These are phyloP conservation scores for Acanthamoeba lenticulata DNA, from an alignment of 208 protist genomes.

Conservation along the genomic window DNA sequence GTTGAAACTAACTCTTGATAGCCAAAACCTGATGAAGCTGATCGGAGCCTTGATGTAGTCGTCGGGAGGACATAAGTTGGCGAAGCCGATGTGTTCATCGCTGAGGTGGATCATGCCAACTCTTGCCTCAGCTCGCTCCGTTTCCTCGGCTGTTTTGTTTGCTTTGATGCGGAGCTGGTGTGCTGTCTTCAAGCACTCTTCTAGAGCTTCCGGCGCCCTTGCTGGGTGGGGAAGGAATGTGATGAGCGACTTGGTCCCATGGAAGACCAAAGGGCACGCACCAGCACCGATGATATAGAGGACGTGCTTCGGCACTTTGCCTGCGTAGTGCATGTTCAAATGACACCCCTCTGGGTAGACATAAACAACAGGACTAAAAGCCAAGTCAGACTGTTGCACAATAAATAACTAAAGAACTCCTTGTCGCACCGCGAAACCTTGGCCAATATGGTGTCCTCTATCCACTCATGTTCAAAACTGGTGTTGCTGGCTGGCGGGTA, in stretches of 20 bases:
- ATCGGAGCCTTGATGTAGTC: background rate
- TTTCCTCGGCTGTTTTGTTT: background rate
- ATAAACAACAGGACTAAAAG: background rate
- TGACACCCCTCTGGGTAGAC: constrained; percentile 5
- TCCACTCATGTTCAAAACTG: constrained; percentile 55
- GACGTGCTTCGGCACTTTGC: background rate
- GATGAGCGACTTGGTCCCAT: background rate
- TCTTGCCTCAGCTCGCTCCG: background rate
- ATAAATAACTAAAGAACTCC: background rate
- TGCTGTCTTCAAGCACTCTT: background rate
- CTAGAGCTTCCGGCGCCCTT: background rate
- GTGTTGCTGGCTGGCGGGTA: background rate
- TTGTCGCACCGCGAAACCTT: no score
- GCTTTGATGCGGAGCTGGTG: background rate
- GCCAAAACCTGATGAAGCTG: background rate
- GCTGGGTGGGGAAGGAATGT: background rate
- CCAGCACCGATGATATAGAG: background rate
- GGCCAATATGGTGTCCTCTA: background rate
- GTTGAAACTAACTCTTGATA: no score
- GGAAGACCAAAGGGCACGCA: no score
- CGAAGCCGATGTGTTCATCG: constrained; percentile 60
- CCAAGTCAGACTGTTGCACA: background rate
- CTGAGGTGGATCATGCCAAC: constrained; percentile 26
- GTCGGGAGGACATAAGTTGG: background rate
- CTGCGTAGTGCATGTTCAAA: background rate